A percentile compares a stretch with the other conserved stretches of the same genome.
Evolutionary conservation across 495 filamentous ascomycete genomes (phyloP).

Genomic region (Hyaloscypha finlandica): DNA sequence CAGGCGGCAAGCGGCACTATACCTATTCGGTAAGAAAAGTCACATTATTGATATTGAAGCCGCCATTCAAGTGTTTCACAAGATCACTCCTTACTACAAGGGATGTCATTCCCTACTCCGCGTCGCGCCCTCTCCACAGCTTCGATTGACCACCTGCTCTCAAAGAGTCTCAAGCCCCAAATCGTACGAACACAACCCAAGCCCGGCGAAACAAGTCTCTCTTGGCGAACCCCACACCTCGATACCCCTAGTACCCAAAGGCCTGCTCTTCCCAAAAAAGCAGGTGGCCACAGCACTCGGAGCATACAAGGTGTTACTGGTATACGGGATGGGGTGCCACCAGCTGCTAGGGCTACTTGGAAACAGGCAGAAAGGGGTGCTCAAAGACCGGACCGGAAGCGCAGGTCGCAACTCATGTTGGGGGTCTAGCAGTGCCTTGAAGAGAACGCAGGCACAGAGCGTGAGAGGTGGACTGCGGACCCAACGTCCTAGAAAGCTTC

Average conservation of each 20-base stretch:
- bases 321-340: slow-evolving; percentile 10
- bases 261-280: slow-evolving; percentile 9
- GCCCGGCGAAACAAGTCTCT: slow-evolving; percentile 10
- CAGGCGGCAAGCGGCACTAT: too few species aligned
- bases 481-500: slow-evolving; percentile 25
- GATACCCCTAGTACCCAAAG: slow-evolving; percentile 1
- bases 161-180: slow-evolving; percentile 16
- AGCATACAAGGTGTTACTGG: slow-evolving; percentile 14
- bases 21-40: too few species aligned
- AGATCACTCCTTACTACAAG: too few species aligned
- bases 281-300: slow-evolving; percentile 16
- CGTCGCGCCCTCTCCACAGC: neutral
- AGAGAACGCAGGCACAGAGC: slow-evolving; percentile 19
- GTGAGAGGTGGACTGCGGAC: slow-evolving; percentile 19
- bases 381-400: slow-evolving; percentile 11
- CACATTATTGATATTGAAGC: too few species aligned
- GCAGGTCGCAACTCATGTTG: slow-evolving; percentile 12
- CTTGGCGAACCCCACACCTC: slow-evolving; percentile 9
- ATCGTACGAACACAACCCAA: slow-evolving; percentile 18
- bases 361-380: slow-evolving; percentile 17
- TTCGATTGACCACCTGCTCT: slow-evolving; percentile 12
- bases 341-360: neutral
- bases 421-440: slow-evolving; percentile 19
- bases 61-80: too few species aligned
- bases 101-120: neutral